Conservation (phyloP, 805 yeast genomes). For the Candida dajiaensis region DNA sequence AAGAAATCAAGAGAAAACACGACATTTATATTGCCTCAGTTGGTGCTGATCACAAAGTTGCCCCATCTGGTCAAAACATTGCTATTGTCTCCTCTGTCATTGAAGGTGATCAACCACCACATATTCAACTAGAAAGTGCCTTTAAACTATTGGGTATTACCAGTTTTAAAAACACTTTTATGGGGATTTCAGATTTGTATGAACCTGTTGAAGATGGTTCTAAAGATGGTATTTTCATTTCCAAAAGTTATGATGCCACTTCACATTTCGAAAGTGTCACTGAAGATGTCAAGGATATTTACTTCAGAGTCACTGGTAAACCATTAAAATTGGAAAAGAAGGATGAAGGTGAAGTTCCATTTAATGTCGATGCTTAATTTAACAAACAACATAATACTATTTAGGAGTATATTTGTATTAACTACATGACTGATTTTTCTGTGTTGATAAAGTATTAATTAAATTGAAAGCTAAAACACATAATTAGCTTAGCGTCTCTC, state of each 20-base stretch:
- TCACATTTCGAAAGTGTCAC: slow-evolving; percentile 96
- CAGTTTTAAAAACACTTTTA: slow-evolving; percentile 47
- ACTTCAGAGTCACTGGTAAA: slow-evolving; percentile 86
- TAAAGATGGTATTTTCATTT: slow-evolving; percentile 69
- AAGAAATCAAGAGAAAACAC: slow-evolving; percentile 86
- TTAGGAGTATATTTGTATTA: neutral
- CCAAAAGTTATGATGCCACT: slow-evolving; percentile 88
- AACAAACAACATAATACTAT: neutral
- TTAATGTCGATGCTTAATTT: slow-evolving; percentile 19
- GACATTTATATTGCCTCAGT: slow-evolving; percentile 92
- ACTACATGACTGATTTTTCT: neutral
- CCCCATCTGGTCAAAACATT: slow-evolving; percentile 80
- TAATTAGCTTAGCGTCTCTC: neutral
- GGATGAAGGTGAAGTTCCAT: slow-evolving; percentile 25
- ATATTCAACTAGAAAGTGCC: slow-evolving; percentile 88
- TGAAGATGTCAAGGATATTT: slow-evolving; percentile 93
- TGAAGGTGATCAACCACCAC: slow-evolving; percentile 93
- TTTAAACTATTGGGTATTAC: slow-evolving; percentile 80
- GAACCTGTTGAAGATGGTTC: slow-evolving; percentile 86
- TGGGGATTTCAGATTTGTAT: slow-evolving; percentile 89
- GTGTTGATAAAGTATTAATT: neutral
- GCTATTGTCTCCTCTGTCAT: slow-evolving; percentile 93
- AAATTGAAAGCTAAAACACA: no score
- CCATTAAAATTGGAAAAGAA: slow-evolving; percentile 49
- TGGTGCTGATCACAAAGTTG: slow-evolving; percentile 84